Base-by-base conservation (phyloP, 2,329 filamentous ascomycete species). In the Trichoderma sp. region DNA sequence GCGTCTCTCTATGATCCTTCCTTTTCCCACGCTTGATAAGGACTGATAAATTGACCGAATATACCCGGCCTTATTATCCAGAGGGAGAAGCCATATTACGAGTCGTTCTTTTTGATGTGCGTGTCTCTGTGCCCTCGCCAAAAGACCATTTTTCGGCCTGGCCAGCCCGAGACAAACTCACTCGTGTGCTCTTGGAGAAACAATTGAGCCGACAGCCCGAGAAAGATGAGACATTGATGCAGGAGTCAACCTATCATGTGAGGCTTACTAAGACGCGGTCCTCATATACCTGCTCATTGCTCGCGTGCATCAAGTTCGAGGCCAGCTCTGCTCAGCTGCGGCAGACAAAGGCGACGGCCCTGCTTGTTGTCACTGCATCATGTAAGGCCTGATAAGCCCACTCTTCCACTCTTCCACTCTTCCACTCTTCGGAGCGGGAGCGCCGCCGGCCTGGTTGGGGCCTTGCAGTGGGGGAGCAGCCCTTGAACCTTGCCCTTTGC, bases 381-480 rank as follows among this genome's bases (percentile, higher is more conserved):
- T 68, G 66, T 68, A 68, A 68, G 43, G 18, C 18, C 59, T 63
- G 66, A 68, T 68, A 68, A 68, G 66, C 49, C 64, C 64, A 66
- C 64, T 59, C 54, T 59, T 51, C 18, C 26, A 26, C 26, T n/a
- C n/a, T n/a, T n/a, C n/a, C n/a, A n/a, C n/a, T n/a, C n/a, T 26
- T 26, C 64, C 64, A 66, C 64, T 59, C 54, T 59, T 51, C 18
- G 16, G 54, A 64, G 34, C 60, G 39, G 63, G 52, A 58, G 37
- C 54, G 64, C 43, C 55, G 39, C 64, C 54, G 46, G 65, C 65
- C 39, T 54, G 46, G 32, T 60, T 68, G 56, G 56, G 46, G 52
- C 52, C 14, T 24, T 28, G 18, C 18, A n/a, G 64, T 66, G 64
- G 64, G 64, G 64, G 39, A 58, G 52, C 61, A 37, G 34, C 61